These are phyloP conservation scores for Acanthamoeba triangularis DNA, from an alignment of 208 protist genomes.

Conservation along the genomic window DNA sequence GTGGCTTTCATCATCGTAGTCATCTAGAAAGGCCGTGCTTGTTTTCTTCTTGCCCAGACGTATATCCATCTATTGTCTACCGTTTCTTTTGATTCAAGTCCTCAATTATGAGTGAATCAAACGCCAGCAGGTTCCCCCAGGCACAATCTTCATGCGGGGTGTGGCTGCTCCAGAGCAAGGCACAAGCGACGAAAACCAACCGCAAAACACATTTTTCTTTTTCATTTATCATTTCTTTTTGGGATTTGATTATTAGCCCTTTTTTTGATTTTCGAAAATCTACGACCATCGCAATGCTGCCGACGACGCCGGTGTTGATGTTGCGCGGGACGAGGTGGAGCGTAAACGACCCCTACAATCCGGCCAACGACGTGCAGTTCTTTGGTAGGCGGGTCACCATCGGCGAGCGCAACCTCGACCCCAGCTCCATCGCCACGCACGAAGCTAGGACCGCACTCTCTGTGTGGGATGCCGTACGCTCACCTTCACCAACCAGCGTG, in stretches of 20 bases:
- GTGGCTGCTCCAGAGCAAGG: too few relatives aligned
- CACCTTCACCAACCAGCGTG: background rate
- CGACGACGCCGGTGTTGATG: background rate
- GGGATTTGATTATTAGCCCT: too few relatives aligned
- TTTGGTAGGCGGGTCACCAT: constrained; percentile 23
- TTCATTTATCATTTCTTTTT: background rate
- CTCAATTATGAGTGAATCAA: too few relatives aligned
- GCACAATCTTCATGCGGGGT: too few relatives aligned
- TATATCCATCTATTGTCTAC: background rate
- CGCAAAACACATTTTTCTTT: background rate
- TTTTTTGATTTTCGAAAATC: too few relatives aligned
- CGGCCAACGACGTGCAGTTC: background rate
- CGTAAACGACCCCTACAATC: constrained; percentile 53
- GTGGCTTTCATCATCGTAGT: background rate
- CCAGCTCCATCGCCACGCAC: background rate
- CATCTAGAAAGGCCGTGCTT: background rate
- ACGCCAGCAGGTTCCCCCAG: too few relatives aligned
- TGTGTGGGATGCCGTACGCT: constrained; percentile 42
- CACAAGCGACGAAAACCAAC: background rate
- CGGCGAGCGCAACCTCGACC: constrained; percentile 14
- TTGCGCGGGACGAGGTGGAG: constrained; percentile 45
- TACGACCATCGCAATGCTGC: background rate
- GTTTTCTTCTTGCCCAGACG: background rate
- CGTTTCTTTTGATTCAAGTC: too few relatives aligned
- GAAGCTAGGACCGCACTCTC: constrained; percentile 52